A percentile compares a stretch with the other conserved stretches of the same genome.
Conservation (phyloP, 2,329 filamentous ascomycete species). For the Cordyceps javanica region DNA sequence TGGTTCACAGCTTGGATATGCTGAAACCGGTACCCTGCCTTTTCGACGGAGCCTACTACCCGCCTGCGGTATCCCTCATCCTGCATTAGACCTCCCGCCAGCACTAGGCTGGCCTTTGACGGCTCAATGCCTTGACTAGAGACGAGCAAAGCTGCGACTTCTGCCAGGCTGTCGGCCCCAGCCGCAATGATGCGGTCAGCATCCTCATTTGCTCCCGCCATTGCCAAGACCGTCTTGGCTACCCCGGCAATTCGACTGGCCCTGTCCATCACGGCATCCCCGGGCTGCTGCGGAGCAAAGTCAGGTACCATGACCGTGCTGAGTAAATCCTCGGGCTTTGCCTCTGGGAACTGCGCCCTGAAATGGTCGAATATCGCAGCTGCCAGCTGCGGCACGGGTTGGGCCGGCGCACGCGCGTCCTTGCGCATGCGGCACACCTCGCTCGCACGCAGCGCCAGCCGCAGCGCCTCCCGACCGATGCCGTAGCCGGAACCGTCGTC, state of each 20-base stretch:
- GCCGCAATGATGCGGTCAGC: constrained; percentile 16
- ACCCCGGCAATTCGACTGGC: constrained; percentile 17
- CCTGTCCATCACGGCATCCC: constrained; percentile 11
- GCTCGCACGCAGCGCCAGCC: constrained; percentile 24
- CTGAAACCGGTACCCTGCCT: constrained; percentile 14
- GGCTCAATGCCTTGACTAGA: constrained; percentile 15
- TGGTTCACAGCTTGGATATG: constrained; percentile 14
- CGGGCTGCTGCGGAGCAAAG: background rate
- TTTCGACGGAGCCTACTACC: constrained; percentile 11
- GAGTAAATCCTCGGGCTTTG: constrained; percentile 16
- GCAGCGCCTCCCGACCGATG: constrained; percentile 31
- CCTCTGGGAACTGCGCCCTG: constrained; percentile 10
- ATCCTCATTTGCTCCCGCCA: constrained; percentile 15
- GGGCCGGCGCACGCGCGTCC: background rate
- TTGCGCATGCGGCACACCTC: constrained; percentile 20
- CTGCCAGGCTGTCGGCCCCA: constrained; percentile 16
- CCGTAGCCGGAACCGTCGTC: constrained; percentile 37
- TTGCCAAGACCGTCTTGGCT: constrained; percentile 17
- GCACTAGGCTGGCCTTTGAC: constrained; percentile 15
- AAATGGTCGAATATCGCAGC: constrained; percentile 17
- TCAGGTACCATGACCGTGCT: constrained; percentile 17
- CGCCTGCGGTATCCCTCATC: constrained; percentile 13
- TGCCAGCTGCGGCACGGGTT: constrained; percentile 11
- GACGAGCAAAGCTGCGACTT: constrained; percentile 15
- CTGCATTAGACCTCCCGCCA: constrained; percentile 20